Conservation (phyloP, 768 basidiomycete genomes). For the Leccinum pellstonianum region DNA sequence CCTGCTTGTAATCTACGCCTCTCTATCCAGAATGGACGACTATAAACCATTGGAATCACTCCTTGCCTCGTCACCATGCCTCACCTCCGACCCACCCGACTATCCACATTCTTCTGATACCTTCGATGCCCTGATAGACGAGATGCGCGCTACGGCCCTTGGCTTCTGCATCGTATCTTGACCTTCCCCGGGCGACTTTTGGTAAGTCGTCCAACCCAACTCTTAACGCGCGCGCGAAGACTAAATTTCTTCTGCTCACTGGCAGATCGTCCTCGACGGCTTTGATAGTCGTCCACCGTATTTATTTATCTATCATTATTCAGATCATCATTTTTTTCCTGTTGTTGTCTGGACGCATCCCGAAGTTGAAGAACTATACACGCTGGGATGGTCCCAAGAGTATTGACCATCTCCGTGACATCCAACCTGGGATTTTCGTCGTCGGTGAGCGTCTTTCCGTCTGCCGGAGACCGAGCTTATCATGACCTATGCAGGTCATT, state of each 20-base stretch:
- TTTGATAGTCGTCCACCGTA: slow-evolving; percentile 6
- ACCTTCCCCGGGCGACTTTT: neutral
- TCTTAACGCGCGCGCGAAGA: neutral
- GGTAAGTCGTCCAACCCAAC: neutral
- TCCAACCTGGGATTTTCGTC: slow-evolving; percentile 9
- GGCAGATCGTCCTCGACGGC: slow-evolving; percentile 7
- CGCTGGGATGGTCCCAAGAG: neutral
- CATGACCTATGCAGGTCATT: slow-evolving; percentile 54
- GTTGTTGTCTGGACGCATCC: neutral
- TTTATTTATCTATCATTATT: slow-evolving; percentile 15
- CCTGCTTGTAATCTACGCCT: neutral
- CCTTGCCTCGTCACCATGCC: neutral
- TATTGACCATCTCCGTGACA: neutral
- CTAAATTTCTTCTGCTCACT: slow-evolving; percentile 1
- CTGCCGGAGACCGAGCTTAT: neutral
- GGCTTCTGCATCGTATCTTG: neutral
- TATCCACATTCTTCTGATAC: neutral
- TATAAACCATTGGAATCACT: neutral
- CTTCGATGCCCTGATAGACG: neutral
- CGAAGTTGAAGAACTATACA: neutral
- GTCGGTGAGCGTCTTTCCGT: slow-evolving; percentile 23
- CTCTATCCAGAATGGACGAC: neutral
- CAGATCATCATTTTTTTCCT: slow-evolving; percentile 2
- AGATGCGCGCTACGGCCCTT: neutral
- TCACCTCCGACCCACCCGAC: neutral